phyloP scores from a whole-genome alignment of 176 grass and related monocot genomes.

The Melocanna baccifera region DNA sequence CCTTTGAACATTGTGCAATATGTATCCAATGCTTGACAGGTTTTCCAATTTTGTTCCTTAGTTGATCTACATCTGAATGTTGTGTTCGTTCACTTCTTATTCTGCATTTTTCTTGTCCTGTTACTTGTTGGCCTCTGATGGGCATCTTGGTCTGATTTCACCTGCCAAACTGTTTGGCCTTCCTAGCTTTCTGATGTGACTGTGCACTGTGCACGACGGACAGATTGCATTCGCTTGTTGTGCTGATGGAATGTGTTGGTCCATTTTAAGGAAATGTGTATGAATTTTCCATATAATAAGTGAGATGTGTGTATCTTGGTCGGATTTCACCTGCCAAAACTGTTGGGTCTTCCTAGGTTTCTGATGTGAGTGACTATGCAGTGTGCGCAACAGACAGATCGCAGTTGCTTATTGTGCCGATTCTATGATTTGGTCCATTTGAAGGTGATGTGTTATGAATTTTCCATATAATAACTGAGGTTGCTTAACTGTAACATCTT shows the following conservation, averaged over 20 bases:
- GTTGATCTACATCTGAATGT: neutral
- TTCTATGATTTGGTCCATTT: neutral
- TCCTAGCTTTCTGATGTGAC: conserved; percentile 5
- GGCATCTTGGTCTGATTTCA: neutral
- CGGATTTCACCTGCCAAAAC: neutral
- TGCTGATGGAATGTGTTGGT: neutral
- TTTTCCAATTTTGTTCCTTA: neutral
- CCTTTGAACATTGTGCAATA: neutral
- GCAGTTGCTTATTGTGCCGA: neutral
- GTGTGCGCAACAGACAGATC: neutral
- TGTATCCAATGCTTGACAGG: neutral
- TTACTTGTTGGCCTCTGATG: neutral
- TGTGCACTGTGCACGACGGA: neutral
- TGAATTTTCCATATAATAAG: neutral
- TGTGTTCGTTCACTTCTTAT: neutral
- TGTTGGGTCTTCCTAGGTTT: neutral
- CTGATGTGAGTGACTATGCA: neutral
- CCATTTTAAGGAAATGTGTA: neutral
- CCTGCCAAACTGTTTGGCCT: neutral
- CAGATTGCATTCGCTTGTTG: neutral
- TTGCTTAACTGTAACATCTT: neutral
- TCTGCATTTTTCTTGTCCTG: neutral
- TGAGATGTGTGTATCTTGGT: neutral
- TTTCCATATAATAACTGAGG: neutral
- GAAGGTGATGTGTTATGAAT: neutral